Conservation (phyloP, 257 asterid species). For the Jacaranda mimosifolia region DNA sequence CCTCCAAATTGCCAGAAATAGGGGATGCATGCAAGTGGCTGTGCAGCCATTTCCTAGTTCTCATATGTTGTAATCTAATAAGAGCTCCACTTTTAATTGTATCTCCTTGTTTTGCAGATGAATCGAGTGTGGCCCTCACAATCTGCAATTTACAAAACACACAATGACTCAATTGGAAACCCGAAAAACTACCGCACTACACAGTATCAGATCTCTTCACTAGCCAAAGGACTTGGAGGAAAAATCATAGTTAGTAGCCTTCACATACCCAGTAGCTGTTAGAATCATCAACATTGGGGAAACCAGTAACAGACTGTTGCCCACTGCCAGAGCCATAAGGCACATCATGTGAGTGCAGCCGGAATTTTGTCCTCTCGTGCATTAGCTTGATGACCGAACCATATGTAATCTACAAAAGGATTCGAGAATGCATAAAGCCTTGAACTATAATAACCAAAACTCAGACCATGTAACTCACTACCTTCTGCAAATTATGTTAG, state of each 20-base stretch:
- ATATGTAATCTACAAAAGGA: constrained; percentile 67
- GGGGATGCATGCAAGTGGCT: constrained; percentile 95
- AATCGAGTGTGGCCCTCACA: constrained; percentile 63
- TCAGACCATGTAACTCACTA: background rate
- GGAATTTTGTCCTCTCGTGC: constrained; percentile 84
- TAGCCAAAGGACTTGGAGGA: background rate
- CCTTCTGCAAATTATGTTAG: constrained; percentile 8
- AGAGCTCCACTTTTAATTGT: constrained; percentile 66
- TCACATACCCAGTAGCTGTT: constrained; percentile 93
- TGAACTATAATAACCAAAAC: background rate
- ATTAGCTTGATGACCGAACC: constrained; percentile 85
- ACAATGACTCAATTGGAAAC: constrained; percentile 30
- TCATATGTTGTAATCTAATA: constrained; percentile 79
- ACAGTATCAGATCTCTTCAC: background rate
- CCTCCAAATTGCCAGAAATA: constrained; percentile 89
- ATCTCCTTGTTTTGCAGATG: constrained; percentile 83
- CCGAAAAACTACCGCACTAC: background rate
- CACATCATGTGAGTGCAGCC: constrained; percentile 92
- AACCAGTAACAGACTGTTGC: constrained; percentile 92
- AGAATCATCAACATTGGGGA: constrained; percentile 80
- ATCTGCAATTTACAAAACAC: constrained; percentile 62
- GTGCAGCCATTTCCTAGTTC: constrained; percentile 85
- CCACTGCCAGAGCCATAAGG: constrained; percentile 99
- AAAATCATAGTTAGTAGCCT: background rate
- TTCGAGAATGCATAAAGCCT: constrained; percentile 9